phyloP scores from a whole-genome alignment of 2,329 filamentous ascomycete species.

The Clonostachys byssicola region DNA sequence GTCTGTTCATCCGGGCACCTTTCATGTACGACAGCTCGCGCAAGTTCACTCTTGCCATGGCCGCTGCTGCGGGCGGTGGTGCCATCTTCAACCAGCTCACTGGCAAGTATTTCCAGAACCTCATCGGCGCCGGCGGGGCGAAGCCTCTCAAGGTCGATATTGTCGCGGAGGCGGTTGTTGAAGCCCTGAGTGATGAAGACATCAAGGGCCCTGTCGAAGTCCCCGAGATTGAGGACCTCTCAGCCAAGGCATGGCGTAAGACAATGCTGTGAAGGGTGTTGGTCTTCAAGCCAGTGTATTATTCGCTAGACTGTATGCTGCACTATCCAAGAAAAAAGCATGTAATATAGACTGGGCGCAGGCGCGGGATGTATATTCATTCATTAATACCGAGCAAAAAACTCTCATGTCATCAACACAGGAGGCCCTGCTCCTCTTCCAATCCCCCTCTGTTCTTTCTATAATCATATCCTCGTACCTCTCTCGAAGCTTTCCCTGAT shows the following conservation, averaged over 20 bases:
- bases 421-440: no score
- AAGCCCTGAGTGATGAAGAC: constrained; percentile 72
- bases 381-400: no score
- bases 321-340: constrained; percentile 1
- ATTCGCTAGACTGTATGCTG: constrained; percentile 24
- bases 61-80: constrained; percentile 70
- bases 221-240: constrained; percentile 75
- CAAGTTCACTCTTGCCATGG: constrained; percentile 79
- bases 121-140: constrained; percentile 78
- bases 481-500: constrained; percentile 97
- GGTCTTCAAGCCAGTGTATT: constrained; percentile 2
- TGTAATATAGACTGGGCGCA: not conserved
- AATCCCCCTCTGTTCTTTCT: not conserved
- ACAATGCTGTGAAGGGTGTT: constrained; percentile 66
- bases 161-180: constrained; percentile 85
- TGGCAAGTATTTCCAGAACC: constrained; percentile 67
- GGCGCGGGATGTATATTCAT: no score
- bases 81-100: constrained; percentile 73
- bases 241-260: constrained; percentile 81
- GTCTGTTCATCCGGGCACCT: constrained; percentile 77
- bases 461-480: constrained; percentile 80
- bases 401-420: no score
- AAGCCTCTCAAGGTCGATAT: constrained; percentile 86
- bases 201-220: constrained; percentile 75
- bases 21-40: constrained; percentile 88